These are phyloP conservation scores for Eutrema japonicum DNA, from an alignment of 345 rosid genomes.

Conservation along the genomic window DNA sequence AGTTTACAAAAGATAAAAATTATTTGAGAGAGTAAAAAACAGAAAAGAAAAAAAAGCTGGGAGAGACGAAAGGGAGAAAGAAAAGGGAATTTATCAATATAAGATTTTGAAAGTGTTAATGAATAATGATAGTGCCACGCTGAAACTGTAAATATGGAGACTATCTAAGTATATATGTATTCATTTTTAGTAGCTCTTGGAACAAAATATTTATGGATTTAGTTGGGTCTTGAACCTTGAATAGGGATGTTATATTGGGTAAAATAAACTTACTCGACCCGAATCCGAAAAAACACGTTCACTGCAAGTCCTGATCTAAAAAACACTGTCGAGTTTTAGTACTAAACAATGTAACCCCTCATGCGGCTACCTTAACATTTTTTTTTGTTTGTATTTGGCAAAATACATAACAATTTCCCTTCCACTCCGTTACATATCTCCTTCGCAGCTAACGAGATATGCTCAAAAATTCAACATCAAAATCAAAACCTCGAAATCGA, in stretches of 20 bases:
- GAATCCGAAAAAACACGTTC: no score
- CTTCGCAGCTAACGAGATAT: conserved; percentile 82
- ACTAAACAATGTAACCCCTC: no score
- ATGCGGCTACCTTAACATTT: no score
- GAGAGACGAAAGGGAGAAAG: conserved; percentile 25
- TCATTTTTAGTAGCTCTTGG: not conserved
- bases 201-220: not conserved
- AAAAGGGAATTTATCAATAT: not conserved
- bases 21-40: not conserved
- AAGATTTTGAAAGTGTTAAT: conserved; percentile 18
- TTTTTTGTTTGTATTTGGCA: no score
- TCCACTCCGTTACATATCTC: conserved; percentile 80
- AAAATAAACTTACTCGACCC: no score
- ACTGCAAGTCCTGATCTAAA: no score
- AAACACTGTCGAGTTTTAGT: no score
- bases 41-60: conserved; percentile 13
- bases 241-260: no score
- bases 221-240: no score
- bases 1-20: conserved; percentile 15
- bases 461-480: not conserved
- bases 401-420: conserved; percentile 44
- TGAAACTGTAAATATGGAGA: not conserved
- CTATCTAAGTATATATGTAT: not conserved
- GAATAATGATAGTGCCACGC: not conserved
- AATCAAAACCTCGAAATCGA: not conserved